Evolutionary conservation across 805 yeast species (phyloP), one percentile per base, ranked within the genome.

Genomic region (Pichia gijzeniarum): DNA sequence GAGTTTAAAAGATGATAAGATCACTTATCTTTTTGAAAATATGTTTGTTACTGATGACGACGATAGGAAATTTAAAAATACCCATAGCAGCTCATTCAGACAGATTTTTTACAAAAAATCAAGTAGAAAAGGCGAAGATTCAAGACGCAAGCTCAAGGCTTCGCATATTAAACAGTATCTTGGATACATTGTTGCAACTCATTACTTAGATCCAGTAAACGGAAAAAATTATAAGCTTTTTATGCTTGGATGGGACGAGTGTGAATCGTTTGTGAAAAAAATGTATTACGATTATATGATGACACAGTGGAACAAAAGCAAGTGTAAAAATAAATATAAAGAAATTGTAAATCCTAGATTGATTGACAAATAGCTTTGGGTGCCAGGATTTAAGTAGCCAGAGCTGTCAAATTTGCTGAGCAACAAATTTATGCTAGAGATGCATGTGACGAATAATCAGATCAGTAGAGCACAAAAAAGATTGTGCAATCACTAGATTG

Each of bases 181-280:
- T 9, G 43, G 43, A 10, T 40, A 40, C 27, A 12, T 40, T 4
- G 32, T 25, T 9, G 32, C 32, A 18, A 40, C 31, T 17, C 43
- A 40, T n/a, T 40, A 16, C 19, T 10, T 19, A 3, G 14, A 21
- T 16, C 10, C 22, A 4, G 6, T 14, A 4, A 17, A 40, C 19
- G 14, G 8, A 16, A 25, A 17, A 22, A 19, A 3, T 7, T 9
- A 22, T 10, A 21, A 40, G 14, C 18, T 33, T 5, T 40, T 40
- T 31, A 27, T 13, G 21, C 13, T 40, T 19, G 43, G 43, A 13
- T 40, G 43, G 38, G 21, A 16, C 6, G 21, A 18, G 22, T 40
- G 38, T 17, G 38, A 40, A 35, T 14, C 31, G 12, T 34, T 33
- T 19, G 31, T 40, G 4, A 20, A 40, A 2, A n/a, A 19, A 16